A percentile compares a stretch with the other conserved stretches of the same genome.
These are phyloP conservation scores for Coemansia biformis DNA, from an alignment of 192 early-diverging fungal genomes.

Conservation along the genomic window DNA sequence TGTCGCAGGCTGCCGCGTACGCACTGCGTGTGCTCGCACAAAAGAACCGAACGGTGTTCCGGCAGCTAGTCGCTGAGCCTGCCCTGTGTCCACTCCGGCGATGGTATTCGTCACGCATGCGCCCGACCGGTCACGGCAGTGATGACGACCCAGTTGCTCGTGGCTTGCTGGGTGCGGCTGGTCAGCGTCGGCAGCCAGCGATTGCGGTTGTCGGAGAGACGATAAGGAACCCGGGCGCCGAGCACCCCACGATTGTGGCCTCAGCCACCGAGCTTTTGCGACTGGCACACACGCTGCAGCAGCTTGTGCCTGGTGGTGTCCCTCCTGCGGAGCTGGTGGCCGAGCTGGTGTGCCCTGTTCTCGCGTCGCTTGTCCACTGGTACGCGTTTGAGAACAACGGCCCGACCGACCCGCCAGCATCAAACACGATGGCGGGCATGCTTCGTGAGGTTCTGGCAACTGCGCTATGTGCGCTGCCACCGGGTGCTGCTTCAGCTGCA, in stretches of 20 bases:
- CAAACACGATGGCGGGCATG: conserved; percentile 39
- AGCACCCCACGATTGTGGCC: conserved; percentile 10
- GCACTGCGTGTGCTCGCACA: conserved; percentile 18
- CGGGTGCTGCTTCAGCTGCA: conserved; percentile 10
- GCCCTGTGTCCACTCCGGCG: conserved; percentile 37
- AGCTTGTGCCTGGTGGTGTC: conserved; percentile 57
- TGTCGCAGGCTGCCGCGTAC: conserved; percentile 20
- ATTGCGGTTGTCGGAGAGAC: conserved; percentile 16
- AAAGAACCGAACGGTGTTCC: conserved; percentile 9
- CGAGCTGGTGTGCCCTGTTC: conserved; percentile 50
- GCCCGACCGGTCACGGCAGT: neutral
- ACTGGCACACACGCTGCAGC: conserved; percentile 50
- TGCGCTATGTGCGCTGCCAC: conserved; percentile 21
- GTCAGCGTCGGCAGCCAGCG: conserved; percentile 3
- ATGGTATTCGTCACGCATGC: conserved; percentile 23
- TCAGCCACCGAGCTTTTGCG: conserved; percentile 43
- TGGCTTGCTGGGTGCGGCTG: neutral
- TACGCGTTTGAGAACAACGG: conserved; percentile 43
- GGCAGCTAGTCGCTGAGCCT: conserved; percentile 46
- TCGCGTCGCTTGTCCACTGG: conserved; percentile 56
- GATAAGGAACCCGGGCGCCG: too few relatives aligned
- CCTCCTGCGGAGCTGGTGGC: conserved; percentile 56
- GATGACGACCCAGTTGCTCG: conserved; percentile 1
- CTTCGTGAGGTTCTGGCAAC: conserved; percentile 34
- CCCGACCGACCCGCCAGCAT: conserved; percentile 28